Evolutionary conservation across 2,329 filamentous ascomycete genomes (phyloP).

Genomic region (Ophiocordyceps camponoti-floridani): DNA sequence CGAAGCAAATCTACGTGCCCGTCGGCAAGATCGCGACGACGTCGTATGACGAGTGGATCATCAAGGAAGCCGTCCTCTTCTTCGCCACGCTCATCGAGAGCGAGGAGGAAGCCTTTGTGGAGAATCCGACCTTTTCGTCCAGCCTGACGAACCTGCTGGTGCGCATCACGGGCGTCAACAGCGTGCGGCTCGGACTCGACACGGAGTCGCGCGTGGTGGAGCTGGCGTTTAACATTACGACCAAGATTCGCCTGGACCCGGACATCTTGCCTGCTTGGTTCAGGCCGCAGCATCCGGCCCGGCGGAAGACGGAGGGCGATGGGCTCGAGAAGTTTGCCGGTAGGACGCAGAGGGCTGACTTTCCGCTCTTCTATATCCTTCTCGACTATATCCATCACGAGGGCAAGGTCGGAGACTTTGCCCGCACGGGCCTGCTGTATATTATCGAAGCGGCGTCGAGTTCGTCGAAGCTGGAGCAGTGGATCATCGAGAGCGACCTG

Average conservation of each 20-base stretch:
- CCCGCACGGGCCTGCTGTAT: conserved; percentile 81
- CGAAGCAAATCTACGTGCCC: conserved; percentile 75
- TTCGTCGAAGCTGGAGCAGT: conserved; percentile 70
- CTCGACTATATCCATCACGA: conserved; percentile 96
- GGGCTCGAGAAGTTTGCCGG: conserved; percentile 54
- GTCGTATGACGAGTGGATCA: conserved; percentile 69
- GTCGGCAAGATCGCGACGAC: conserved; percentile 78
- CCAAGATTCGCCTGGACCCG: conserved; percentile 83
- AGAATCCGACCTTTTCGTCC: conserved; percentile 68
- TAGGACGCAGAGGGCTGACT: conserved; percentile 75
- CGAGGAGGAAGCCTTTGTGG: conserved; percentile 88
- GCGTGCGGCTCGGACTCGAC: conserved; percentile 55
- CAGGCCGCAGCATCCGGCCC: conserved; percentile 29
- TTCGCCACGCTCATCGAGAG: conserved; percentile 90
- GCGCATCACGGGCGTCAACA: conserved; percentile 57
- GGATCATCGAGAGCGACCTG: conserved; percentile 93
- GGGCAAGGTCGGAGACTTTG: conserved; percentile 88
- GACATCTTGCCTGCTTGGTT: conserved; percentile 87
- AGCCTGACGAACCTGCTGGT: conserved; percentile 77
- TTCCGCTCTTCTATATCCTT: conserved; percentile 86
- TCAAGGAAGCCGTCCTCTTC: conserved; percentile 68
- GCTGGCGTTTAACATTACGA: conserved; percentile 85
- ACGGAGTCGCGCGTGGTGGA: conserved; percentile 83
- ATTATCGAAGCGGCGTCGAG: conserved; percentile 85
- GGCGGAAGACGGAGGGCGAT: conserved; percentile 18